Conservation (phyloP, 1,284 basidiomycete genomes). For the Dichomitus squalens region DNA sequence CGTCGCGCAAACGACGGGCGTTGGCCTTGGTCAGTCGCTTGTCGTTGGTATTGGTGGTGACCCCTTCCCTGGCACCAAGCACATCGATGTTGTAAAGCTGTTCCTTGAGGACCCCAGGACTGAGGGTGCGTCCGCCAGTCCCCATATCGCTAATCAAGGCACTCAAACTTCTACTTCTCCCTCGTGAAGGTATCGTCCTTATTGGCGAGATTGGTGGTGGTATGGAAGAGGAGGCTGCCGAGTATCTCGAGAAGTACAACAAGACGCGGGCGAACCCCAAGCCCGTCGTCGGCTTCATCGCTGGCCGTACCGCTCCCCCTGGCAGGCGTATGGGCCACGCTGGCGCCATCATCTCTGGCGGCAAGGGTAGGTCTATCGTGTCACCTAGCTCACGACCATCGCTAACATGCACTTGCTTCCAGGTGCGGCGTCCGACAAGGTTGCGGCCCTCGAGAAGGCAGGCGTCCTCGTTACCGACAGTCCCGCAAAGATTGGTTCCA, state of each 20-base stretch:
- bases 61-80: constrained; percentile 97
- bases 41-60: constrained; percentile 99
- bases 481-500: constrained; percentile 90
- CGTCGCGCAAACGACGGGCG: constrained; percentile 92
- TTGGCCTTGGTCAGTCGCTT: constrained; percentile 95
- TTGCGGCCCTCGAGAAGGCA: constrained; percentile 90
- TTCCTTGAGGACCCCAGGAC: constrained; percentile 94
- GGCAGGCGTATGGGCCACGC: constrained; percentile 99
- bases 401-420: neutral
- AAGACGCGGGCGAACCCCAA: constrained; percentile 87
- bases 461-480: constrained; percentile 95
- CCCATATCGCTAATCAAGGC: neutral
- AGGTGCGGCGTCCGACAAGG: constrained; percentile 95
- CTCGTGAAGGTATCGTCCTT: constrained; percentile 80
- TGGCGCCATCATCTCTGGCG: constrained; percentile 97
- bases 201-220: constrained; percentile 99
- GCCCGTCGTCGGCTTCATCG: constrained; percentile 98
- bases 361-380: constrained; percentile 76
- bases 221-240: constrained; percentile 99
- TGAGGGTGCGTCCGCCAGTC: constrained; percentile 59
- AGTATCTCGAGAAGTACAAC: constrained; percentile 93
- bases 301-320: constrained; percentile 95
- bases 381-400: neutral
- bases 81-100: constrained; percentile 95
- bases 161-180: neutral